These are phyloP conservation scores for Bretschneidera sinensis DNA, from an alignment of 345 rosid genomes.

Conservation along the genomic window DNA sequence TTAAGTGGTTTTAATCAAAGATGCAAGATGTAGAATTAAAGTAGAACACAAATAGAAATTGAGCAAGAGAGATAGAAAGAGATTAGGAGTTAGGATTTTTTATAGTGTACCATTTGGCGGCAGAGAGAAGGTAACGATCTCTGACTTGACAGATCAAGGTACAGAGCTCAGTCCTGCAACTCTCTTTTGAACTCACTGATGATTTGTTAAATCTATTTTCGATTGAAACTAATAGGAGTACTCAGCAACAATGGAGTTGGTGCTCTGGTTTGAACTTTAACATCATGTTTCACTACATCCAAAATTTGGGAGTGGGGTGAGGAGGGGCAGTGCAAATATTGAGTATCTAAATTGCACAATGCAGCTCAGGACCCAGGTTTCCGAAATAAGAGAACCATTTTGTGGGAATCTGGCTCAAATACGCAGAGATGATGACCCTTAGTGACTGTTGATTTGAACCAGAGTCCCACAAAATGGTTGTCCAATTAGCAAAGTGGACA, in stretches of 20 bases:
- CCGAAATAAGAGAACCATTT: too few species aligned
- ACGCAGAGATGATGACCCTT: too few species aligned
- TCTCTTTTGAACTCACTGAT: constrained; percentile 79
- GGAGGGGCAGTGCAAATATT: too few species aligned
- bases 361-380: too few species aligned
- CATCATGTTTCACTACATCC: background rate
- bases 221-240: background rate
- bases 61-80: background rate
- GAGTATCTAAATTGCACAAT: too few species aligned
- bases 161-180: constrained; percentile 73
- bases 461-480: too few species aligned
- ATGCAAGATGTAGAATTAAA: background rate
- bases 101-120: constrained; percentile 73
- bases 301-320: too few species aligned
- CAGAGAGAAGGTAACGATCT: constrained; percentile 85
- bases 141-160: constrained; percentile 73
- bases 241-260: background rate
- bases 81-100: constrained; percentile 48
- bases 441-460: too few species aligned
- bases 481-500: too few species aligned
- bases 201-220: background rate
- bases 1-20: background rate
- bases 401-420: too few species aligned
- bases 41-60: constrained; percentile 6
- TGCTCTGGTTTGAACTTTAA: background rate